Percentiles rank a stretch among this genome's conserved stretches.
These are phyloP conservation scores for Anisodus tanguticus DNA, from an alignment of 257 asterid genomes.

Conservation along the genomic window DNA sequence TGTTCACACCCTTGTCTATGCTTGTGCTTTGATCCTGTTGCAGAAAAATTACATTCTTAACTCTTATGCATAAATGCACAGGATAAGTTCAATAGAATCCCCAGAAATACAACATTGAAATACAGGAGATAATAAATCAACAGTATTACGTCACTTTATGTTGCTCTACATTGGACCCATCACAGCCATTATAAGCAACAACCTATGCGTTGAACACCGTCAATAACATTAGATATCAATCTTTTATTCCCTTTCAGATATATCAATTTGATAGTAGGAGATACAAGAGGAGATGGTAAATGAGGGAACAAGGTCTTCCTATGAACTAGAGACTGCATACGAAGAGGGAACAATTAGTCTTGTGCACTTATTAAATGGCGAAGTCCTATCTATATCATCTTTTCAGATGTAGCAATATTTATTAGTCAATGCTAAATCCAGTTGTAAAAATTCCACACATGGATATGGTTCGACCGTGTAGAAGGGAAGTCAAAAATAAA, in stretches of 20 bases:
- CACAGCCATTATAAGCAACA: not conserved
- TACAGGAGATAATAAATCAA: not conserved
- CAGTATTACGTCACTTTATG: not conserved
- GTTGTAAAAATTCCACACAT: not conserved
- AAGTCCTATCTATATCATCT: not conserved
- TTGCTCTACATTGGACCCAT: no score
- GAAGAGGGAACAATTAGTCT: not conserved
- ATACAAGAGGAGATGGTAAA: not conserved
- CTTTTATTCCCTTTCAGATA: not conserved
- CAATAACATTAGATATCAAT: constrained; percentile 5
- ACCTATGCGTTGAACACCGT: not conserved
- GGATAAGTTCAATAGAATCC: not conserved
- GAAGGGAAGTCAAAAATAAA: not conserved
- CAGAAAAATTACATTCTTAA: not conserved
- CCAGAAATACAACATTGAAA: not conserved
- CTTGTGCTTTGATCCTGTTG: not conserved
- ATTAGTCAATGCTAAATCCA: not conserved
- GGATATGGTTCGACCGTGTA: not conserved
- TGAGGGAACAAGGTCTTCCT: not conserved
- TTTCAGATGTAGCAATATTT: not conserved
- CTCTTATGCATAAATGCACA: not conserved
- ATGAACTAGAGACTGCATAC: not conserved
- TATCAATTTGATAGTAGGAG: not conserved
- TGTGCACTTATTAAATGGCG: not conserved
- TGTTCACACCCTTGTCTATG: not conserved